A percentile compares a stretch with the other conserved stretches of the same genome.
These are phyloP conservation scores for Brassica nigra DNA, from an alignment of 345 rosid genomes.

Conservation along the genomic window DNA sequence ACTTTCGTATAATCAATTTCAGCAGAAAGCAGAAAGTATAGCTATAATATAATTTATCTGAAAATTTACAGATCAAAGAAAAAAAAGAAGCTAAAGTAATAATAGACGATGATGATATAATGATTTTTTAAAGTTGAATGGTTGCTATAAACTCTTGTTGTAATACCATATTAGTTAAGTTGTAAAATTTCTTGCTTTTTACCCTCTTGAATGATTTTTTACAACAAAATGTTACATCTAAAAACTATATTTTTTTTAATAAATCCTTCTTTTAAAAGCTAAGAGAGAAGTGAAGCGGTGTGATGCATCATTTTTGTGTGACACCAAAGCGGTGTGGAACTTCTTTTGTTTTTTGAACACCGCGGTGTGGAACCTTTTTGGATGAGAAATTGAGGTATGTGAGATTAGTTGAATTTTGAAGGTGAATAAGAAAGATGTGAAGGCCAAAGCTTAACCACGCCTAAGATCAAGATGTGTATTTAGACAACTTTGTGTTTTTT, in stretches of 20 bases:
- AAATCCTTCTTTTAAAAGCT: not conserved
- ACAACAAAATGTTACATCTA: not conserved
- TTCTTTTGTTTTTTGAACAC: not conserved
- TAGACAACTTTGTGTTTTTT: not conserved
- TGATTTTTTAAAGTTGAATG: not conserved
- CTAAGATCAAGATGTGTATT: not conserved
- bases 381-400: not conserved
- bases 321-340: not conserved
- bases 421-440: not conserved
- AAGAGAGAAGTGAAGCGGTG: not conserved
- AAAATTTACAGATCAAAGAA: not conserved
- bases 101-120: conserved; percentile 4
- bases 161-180: not conserved
- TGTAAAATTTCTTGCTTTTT: not conserved
- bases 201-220: not conserved
- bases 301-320: not conserved
- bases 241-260: not conserved
- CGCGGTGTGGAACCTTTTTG: not conserved
- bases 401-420: not conserved
- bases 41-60: not conserved
- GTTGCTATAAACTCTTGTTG: not conserved
- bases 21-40: conserved; percentile 41
- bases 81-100: conserved; percentile 22
- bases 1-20: conserved; percentile 37
- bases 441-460: not conserved